Percentiles rank a stretch among this genome's conserved stretches.
These are phyloP conservation scores for Rachicladosporium sp. DNA, from an alignment of 2,329 filamentous ascomycete genomes.

Conservation along the genomic window DNA sequence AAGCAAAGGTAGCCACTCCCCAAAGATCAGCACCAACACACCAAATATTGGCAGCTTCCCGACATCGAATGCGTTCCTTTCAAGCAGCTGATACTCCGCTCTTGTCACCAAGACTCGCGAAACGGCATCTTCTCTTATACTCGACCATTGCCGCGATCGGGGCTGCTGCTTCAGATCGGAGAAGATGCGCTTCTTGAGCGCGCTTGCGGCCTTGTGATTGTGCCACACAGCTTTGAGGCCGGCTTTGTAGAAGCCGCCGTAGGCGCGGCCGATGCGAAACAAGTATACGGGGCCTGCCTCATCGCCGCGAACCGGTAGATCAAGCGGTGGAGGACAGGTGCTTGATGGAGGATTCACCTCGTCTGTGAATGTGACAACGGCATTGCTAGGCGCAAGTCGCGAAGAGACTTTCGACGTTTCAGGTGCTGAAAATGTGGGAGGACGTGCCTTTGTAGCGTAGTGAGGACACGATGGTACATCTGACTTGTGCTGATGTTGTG, in stretches of 20 bases:
- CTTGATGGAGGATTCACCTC: conserved; percentile 58
- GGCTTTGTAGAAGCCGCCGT: conserved; percentile 75
- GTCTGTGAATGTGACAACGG: conserved; percentile 8
- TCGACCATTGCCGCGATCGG: conserved; percentile 3
- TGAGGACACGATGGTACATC: too few species aligned
- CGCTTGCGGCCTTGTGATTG: conserved; percentile 43
- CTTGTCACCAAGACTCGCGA: conserved; percentile 37
- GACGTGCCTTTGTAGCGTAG: too few species aligned
- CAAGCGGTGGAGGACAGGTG: conserved; percentile 60
- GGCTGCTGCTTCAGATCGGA: conserved; percentile 5
- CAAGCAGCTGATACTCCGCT: conserved; percentile 57
- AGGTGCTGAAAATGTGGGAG: too few species aligned
- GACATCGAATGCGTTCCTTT: conserved; percentile 58
- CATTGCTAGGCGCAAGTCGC: conserved; percentile 4
- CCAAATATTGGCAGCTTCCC: conserved; percentile 68
- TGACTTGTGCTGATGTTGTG: too few species aligned
- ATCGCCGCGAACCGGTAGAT: conserved; percentile 44
- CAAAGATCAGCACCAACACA: conserved; percentile 62
- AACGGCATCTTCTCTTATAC: conserved; percentile 1
- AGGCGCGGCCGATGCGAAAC: conserved; percentile 57
- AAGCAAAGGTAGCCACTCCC: conserved; percentile 75
- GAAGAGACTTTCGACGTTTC: conserved; percentile 1
- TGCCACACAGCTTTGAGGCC: conserved; percentile 62
- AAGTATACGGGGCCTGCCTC: conserved; percentile 41
- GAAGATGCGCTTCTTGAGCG: conserved; percentile 36